A percentile compares a stretch with the other conserved stretches of the same genome.
Conservation (phyloP, 2,329 filamentous ascomycete genomes). For the Colletotrichum magnum region DNA sequence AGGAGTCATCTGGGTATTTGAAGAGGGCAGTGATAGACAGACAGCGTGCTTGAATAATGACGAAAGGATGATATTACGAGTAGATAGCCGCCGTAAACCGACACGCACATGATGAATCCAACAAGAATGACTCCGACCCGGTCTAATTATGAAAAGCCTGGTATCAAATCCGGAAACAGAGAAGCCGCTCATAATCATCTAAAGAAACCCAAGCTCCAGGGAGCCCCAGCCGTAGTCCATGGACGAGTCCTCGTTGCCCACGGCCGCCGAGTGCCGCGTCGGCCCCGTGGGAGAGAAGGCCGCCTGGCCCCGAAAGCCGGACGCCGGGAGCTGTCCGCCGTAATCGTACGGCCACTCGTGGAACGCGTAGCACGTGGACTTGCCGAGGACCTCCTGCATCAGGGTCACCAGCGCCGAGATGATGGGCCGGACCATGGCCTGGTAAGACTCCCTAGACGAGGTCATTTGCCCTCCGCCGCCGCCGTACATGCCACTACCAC, state of each 20-base stretch:
- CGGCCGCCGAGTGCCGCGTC: constrained; percentile 26
- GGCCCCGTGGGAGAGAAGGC: constrained; percentile 38
- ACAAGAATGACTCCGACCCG: not conserved
- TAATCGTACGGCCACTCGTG: constrained; percentile 41
- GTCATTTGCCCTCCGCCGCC: constrained; percentile 18
- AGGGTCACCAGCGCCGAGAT: constrained; percentile 45
- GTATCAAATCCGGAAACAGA: constrained; percentile 1
- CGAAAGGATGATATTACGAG: too few relatives aligned
- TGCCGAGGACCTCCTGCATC: constrained; percentile 52
- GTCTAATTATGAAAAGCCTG: not conserved
- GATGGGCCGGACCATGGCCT: constrained; percentile 42
- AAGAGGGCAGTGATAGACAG: not conserved
- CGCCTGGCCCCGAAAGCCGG: constrained; percentile 24
- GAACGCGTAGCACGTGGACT: constrained; percentile 49
- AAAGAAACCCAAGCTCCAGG: constrained; percentile 39
- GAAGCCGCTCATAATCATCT: not conserved
- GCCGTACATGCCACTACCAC: constrained; percentile 22
- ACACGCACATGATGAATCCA: not conserved
- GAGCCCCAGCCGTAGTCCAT: constrained; percentile 40
- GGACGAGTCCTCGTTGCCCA: constrained; percentile 22
- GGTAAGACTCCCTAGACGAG: constrained; percentile 41
- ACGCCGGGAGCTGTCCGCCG: constrained; percentile 18
- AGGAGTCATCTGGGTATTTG: constrained; percentile 34
- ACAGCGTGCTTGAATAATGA: too few relatives aligned
- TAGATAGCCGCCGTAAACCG: too few relatives aligned